Percentiles rank a stretch among this genome's conserved stretches.
Conservation (phyloP, 371 early-diverging fungal species). For the Mucor irregularis region DNA sequence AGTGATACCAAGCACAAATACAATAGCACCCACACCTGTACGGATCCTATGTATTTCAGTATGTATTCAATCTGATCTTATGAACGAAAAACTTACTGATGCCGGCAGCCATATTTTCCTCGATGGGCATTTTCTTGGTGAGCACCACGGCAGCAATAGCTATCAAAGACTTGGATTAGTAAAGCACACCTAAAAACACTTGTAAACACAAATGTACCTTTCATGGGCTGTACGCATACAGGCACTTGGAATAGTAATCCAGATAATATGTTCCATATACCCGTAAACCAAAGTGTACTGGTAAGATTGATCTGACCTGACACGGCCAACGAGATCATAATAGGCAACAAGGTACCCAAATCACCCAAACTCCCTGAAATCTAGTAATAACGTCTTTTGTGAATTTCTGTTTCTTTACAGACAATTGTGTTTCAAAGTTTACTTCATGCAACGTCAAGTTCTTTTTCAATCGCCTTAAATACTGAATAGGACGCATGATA, state of each 20-base stretch:
- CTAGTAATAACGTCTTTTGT: constrained; percentile 29
- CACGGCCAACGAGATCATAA: constrained; percentile 79
- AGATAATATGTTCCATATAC: constrained; percentile 83
- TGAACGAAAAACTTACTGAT: constrained; percentile 25
- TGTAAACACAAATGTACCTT: constrained; percentile 53
- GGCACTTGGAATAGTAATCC: constrained; percentile 81
- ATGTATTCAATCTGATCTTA: neutral
- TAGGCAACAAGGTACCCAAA: constrained; percentile 85
- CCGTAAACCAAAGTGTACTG: constrained; percentile 84
- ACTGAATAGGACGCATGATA: neutral
- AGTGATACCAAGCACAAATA: constrained; percentile 72
- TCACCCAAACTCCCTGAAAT: constrained; percentile 80
- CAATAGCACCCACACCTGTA: constrained; percentile 61
- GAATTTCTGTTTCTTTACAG: too few species aligned
- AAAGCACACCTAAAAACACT: neutral
- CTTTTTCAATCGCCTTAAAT: constrained; percentile 2
- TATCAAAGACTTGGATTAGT: constrained; percentile 18
- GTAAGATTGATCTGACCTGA: constrained; percentile 78
- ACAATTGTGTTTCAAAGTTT: too few species aligned
- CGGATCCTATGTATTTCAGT: constrained; percentile 11
- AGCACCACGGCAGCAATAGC: constrained; percentile 86
- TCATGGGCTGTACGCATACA: constrained; percentile 87
- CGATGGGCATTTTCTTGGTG: constrained; percentile 64
- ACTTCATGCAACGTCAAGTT: constrained; percentile 45
- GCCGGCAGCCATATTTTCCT: constrained; percentile 81